Evolutionary conservation across 2,329 filamentous ascomycete genomes (phyloP).

Genomic region (Didymella glomerata): DNA sequence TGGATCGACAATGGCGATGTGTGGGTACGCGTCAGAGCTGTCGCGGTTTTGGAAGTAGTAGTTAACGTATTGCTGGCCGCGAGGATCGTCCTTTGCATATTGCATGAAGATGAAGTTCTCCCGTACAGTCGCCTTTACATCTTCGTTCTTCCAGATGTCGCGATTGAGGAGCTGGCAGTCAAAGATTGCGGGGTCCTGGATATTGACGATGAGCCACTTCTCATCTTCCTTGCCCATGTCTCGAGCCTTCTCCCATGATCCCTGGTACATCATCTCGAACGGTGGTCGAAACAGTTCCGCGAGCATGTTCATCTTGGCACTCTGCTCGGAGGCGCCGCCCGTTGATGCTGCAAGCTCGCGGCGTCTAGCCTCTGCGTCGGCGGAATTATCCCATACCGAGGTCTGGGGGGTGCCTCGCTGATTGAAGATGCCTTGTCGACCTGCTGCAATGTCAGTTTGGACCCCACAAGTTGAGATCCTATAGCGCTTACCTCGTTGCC

Average conservation of each 20-base stretch:
- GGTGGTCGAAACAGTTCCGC: constrained; percentile 93
- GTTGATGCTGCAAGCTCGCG: constrained; percentile 67
- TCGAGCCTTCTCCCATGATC: constrained; percentile 84
- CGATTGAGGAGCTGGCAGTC: constrained; percentile 93
- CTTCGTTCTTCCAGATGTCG: constrained; percentile 91
- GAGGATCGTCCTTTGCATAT: constrained; percentile 84
- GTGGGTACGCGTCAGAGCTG: constrained; percentile 88
- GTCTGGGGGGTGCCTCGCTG: constrained; percentile 62
- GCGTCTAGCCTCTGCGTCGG: constrained; percentile 58
- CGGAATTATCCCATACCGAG: constrained; percentile 67
- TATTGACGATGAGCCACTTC: constrained; percentile 96
- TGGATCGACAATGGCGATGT: constrained; percentile 95
- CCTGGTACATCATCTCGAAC: constrained; percentile 82
- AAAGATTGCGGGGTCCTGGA: constrained; percentile 93
- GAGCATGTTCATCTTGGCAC: constrained; percentile 77
- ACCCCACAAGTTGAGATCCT: constrained; percentile 6
- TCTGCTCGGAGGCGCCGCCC: constrained; percentile 70
- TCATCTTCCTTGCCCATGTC: constrained; percentile 84
- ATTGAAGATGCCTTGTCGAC: constrained; percentile 72
- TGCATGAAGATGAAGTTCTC: constrained; percentile 98
- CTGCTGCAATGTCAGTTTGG: constrained; percentile 41
- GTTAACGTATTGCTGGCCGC: constrained; percentile 81
- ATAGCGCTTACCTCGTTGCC: constrained; percentile 40
- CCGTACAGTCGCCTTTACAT: constrained; percentile 78
- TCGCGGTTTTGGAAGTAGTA: constrained; percentile 88